Evolutionary conservation across 441 rosid species (phyloP).

Genomic region (Rhodomyrtus psidioides): DNA sequence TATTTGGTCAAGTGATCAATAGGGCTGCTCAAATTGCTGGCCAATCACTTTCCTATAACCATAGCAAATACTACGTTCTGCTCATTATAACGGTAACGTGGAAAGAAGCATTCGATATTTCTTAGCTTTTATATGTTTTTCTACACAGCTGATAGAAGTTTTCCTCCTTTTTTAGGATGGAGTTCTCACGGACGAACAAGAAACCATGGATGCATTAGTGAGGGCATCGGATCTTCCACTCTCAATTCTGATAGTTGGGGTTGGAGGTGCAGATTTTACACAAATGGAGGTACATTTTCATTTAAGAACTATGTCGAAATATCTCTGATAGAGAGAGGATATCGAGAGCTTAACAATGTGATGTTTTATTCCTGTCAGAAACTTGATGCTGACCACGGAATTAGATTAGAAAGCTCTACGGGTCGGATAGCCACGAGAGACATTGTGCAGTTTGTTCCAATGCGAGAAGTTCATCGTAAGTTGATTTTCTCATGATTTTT

Average conservation of each 20-base stretch:
- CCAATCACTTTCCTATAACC: conserved; percentile 32
- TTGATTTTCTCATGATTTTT: neutral
- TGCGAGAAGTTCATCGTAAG: conserved; percentile 69
- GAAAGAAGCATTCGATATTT: neutral
- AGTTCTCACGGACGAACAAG: conserved; percentile 56
- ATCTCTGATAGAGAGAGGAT: neutral
- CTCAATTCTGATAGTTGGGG: conserved; percentile 63
- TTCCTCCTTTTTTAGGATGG: conserved; percentile 49
- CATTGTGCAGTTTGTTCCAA: conserved; percentile 76
- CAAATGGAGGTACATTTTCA: conserved; percentile 59
- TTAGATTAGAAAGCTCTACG: conserved; percentile 55
- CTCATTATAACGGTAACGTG: conserved; percentile 71
- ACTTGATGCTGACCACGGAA: conserved; percentile 75
- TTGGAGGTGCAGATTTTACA: conserved; percentile 55
- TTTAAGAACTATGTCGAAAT: neutral
- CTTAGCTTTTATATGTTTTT: neutral
- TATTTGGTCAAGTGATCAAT: conserved; percentile 65
- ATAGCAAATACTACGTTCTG: conserved; percentile 56
- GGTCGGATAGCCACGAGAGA: conserved; percentile 76
- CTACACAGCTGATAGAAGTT: neutral
- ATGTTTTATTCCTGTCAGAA: conserved; percentile 20
- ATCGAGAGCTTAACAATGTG: neutral
- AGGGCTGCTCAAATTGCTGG: conserved; percentile 63
- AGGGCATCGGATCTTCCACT: conserved; percentile 73
- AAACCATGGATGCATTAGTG: conserved; percentile 57